Evolutionary conservation across 257 asterid species (phyloP), one percentile per base, ranked within the genome.

Genomic region (Verbascum thapsus): DNA sequence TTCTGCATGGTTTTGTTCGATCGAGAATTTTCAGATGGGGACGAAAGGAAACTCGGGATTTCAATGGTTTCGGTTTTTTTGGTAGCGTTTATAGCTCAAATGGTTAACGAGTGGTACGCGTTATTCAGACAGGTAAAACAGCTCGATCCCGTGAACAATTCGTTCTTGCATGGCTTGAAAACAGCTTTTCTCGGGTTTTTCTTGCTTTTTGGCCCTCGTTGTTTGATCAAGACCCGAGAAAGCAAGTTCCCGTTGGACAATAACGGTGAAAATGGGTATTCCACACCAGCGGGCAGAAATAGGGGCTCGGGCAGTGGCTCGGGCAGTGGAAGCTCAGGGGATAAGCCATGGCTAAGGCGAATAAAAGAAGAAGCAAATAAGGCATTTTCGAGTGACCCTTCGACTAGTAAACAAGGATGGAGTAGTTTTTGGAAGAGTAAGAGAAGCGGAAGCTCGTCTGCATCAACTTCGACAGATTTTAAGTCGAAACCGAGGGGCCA

Each of bases 381-480:
- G 58, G 26, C 69, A 22, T 40, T 23, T 32, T 34, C 77, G 3
- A 78, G 38, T 53, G 96, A 88, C 52, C 85, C 98, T 30, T 85
- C 96, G 8, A 70, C 89, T 5, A 86, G 94, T 61, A 85, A 66
- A 68, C 57, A 70, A 2, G 61, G 74, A 44, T 81, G 90, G 92
- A 85, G 94, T 55, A 90, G 76, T 32, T 67, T 88, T 32, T 81
- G 91, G 94, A 84, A 74, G 44, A 8, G 22, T 0, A 85, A 82
- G 79, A 78, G 78, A 53, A 85, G 95, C 39, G 98, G 88, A 37
- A 86, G 95, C 77, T 83, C 95, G 17, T 84, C 94, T 0, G 77
- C 83, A 2, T 70, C 86, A 6, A 70, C 91, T 8, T 77, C 96
- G 2, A 64, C 78, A 4, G 95, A 88, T 73, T 64, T 48, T 19